Base-by-base conservation (phyloP, 306 rosid genomes). In the Vigna mungo region DNA sequence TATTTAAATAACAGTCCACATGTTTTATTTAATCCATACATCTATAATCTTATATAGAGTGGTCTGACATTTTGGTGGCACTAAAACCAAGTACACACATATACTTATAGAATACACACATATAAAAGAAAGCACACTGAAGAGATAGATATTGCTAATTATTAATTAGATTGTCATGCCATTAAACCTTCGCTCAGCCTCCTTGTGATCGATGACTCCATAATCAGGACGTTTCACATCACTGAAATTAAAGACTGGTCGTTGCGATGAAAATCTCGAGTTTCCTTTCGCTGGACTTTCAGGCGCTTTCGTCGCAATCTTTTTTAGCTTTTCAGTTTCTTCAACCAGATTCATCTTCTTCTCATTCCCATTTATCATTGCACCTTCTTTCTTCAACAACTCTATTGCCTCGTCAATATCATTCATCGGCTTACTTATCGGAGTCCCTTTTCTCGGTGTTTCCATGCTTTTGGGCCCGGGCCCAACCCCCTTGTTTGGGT, bases 391-490 rank as follows among this genome's bases (percentile, higher is more conserved):
- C 86, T 32, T 82, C 84, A 85, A 56, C 60, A 75, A 20, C 12
- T 73, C 70, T 3, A 82, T 0, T 21, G 84, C 86, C 56, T 70
- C 73, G 0, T 37, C 74, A 5, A 85, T 80, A 32, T 91, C 87
- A 68, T 59, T 56, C 30, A 75, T 89, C 5, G 97, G 82, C 60
- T 23, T 25, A 32, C 83, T 82, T 16, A 89, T 75, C 4, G 16
- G 83, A 17, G 65, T 68, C 56, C 83, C 89, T 15, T 49, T 81
- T 77, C 70, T 74, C 1, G 84, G 79, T 5, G 67, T 53, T 9
- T 34, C 7, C 71, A 53, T 46, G 6, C 9, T 21, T 37, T 60
- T 80, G 14, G 86, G 76, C 58, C 52, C 71, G 10, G 86, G 76
- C 58, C 52, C 71, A 64, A 3, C n/a, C 6, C 25, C 11, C 16